Conservation (phyloP, 306 rosid genomes). For the Sicyos edulis region DNA sequence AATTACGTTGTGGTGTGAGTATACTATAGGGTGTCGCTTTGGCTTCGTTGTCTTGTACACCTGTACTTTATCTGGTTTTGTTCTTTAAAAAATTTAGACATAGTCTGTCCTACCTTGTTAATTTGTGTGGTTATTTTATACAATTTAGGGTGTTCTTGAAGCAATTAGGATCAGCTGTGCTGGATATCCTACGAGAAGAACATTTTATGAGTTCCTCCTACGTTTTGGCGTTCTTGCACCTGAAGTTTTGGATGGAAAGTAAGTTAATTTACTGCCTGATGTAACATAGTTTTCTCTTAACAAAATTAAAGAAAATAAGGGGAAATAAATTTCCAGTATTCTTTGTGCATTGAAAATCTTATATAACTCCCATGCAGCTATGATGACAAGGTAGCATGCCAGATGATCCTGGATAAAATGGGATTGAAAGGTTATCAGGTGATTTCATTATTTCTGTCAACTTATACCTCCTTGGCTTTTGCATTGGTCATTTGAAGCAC, state of each 20-base stretch:
- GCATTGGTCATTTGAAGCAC: not conserved
- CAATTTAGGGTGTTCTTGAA: slow-evolving; percentile 95
- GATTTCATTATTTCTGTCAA: slow-evolving; percentile 30
- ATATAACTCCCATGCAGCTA: slow-evolving; percentile 45
- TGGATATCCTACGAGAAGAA: slow-evolving; percentile 97
- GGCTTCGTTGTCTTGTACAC: not conserved
- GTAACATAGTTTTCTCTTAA: not conserved
- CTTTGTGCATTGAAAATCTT: slow-evolving; percentile 17
- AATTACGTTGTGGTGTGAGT: slow-evolving; percentile 98
- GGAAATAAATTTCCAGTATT: not conserved
- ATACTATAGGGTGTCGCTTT: slow-evolving; percentile 29
- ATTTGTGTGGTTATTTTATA: slow-evolving; percentile 22
- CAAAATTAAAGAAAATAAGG: slow-evolving; percentile 3
- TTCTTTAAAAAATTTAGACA: not conserved
- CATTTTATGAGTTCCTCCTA: slow-evolving; percentile 89
- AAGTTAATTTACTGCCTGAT: slow-evolving; percentile 29
- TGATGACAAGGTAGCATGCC: slow-evolving; percentile 91
- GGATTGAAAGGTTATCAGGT: slow-evolving; percentile 98
- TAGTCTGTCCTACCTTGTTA: slow-evolving; percentile 20
- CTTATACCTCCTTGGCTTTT: not conserved
- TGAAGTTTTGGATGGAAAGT: slow-evolving; percentile 93
- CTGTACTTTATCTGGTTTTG: slow-evolving; percentile 20
- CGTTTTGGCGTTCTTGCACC: slow-evolving; percentile 99
- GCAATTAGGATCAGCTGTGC: slow-evolving; percentile 99
- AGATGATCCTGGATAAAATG: slow-evolving; percentile 82